phyloP scores from a whole-genome alignment of 768 basidiomycete species.

The Jaapia argillacea region DNA sequence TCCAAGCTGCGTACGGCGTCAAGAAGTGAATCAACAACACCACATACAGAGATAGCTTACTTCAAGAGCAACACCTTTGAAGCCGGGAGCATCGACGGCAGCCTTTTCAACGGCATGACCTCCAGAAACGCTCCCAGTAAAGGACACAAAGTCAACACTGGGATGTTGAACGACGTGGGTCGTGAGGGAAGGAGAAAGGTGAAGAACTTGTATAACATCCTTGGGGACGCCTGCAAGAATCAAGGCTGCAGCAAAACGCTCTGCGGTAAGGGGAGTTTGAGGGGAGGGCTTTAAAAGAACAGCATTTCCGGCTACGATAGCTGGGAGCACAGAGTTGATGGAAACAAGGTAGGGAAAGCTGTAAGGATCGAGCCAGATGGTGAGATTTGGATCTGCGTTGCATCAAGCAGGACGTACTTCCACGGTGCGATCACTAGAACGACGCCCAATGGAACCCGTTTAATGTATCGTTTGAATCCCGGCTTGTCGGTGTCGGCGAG shows the following conservation, averaged over 20 bases:
- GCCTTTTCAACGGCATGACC: slow-evolving; percentile 67
- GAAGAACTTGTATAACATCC: slow-evolving; percentile 65
- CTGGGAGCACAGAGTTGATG: slow-evolving; percentile 88
- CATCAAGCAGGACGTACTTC: slow-evolving; percentile 56
- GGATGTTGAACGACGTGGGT: slow-evolving; percentile 53
- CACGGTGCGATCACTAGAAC: slow-evolving; percentile 85
- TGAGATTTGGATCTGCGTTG: neutral
- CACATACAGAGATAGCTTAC: slow-evolving; percentile 22
- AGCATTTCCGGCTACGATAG: slow-evolving; percentile 82
- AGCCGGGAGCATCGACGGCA: slow-evolving; percentile 53
- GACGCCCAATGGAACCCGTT: slow-evolving; percentile 77
- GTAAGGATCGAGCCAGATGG: slow-evolving; percentile 2
- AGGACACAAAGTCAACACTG: slow-evolving; percentile 71
- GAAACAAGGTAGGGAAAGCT: slow-evolving; percentile 88
- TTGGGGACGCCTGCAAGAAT: slow-evolving; percentile 70
- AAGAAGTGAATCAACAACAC: neutral
- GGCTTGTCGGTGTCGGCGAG: slow-evolving; percentile 73
- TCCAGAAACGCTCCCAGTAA: slow-evolving; percentile 82
- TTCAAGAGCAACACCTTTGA: slow-evolving; percentile 86
- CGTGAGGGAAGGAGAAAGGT: slow-evolving; percentile 57
- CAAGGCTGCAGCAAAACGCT: slow-evolving; percentile 65
- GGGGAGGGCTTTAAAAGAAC: slow-evolving; percentile 94
- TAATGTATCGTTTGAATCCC: slow-evolving; percentile 77
- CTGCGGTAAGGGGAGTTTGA: slow-evolving; percentile 85
- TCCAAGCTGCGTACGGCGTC: slow-evolving; percentile 52